Percentiles rank a stretch among this genome's conserved stretches.
Evolutionary conservation across 1,284 basidiomycete genomes (phyloP).

Genomic region (Omphalotus olearius): DNA sequence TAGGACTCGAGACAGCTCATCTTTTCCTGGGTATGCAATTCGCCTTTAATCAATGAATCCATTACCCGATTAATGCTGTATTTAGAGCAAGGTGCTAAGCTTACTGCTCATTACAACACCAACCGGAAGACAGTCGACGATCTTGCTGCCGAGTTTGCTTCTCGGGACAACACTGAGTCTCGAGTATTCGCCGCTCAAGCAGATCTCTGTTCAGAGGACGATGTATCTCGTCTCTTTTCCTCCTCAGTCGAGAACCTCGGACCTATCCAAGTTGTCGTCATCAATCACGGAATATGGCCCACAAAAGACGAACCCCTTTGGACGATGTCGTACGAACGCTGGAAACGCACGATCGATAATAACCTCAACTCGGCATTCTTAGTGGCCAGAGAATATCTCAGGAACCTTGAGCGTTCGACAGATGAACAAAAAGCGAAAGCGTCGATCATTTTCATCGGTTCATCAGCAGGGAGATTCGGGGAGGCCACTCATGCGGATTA

Average conservation of each 20-base stretch:
- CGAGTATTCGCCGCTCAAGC: conserved; percentile 45
- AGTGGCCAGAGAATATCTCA: conserved; percentile 58
- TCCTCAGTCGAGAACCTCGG: conserved; percentile 37
- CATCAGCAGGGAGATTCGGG: conserved; percentile 70
- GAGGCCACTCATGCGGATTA: conserved; percentile 68
- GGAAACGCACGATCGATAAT: conserved; percentile 57
- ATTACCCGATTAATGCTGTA: not conserved
- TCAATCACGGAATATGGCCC: conserved; percentile 65
- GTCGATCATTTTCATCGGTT: conserved; percentile 63
- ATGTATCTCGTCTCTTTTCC: conserved; percentile 44
- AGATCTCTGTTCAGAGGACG: conserved; percentile 52
- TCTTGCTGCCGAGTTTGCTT: conserved; percentile 34
- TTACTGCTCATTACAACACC: conserved; percentile 72
- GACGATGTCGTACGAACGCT: conserved; percentile 60
- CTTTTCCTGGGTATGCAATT: conserved; percentile 46
- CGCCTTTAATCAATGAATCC: not conserved
- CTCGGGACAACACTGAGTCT: conserved; percentile 12
- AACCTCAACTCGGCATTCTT: conserved; percentile 72
- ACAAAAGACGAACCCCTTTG: conserved; percentile 43
- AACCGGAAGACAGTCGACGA: conserved; percentile 41
- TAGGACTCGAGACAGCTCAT: conserved; percentile 54
- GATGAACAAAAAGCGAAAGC: conserved; percentile 45
- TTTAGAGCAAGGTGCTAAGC: conserved; percentile 62
- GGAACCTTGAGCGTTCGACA: conserved; percentile 37
- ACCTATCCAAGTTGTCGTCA: conserved; percentile 50